phyloP scores from a whole-genome alignment of 2,329 filamentous ascomycete genomes.

The Colletotrichum coccodes region DNA sequence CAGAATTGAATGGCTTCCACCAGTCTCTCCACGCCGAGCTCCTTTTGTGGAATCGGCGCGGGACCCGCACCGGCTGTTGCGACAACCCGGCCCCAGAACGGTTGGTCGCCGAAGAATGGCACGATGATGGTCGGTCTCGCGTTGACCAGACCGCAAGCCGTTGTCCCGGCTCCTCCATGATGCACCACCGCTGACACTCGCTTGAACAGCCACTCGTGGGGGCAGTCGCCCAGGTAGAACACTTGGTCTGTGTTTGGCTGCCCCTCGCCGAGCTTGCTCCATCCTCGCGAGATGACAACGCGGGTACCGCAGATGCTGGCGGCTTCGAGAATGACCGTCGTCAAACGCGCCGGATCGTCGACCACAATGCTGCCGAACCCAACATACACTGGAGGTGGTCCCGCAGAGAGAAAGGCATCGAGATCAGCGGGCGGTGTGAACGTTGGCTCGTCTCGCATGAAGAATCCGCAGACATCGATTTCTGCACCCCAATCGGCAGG shows the following conservation, averaged over 20 bases:
- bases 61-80: constrained; percentile 50
- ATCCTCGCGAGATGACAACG: constrained; percentile 57
- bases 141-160: constrained; percentile 62
- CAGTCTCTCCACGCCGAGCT: constrained; percentile 44
- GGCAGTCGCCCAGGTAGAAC: constrained; percentile 63
- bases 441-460: constrained; percentile 66
- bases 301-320: constrained; percentile 53
- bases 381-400: constrained; percentile 51
- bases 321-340: constrained; percentile 51
- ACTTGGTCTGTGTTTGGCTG: constrained; percentile 38
- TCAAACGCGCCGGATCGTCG: constrained; percentile 52
- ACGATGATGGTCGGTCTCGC: constrained; percentile 64
- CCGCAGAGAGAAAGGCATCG: constrained; percentile 50
- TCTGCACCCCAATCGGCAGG: constrained; percentile 72
- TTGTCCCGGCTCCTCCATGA: constrained; percentile 69
- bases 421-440: constrained; percentile 67
- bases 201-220: constrained; percentile 68
- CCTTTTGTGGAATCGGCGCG: constrained; percentile 46
- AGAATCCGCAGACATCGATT: constrained; percentile 71
- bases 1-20: constrained; percentile 47
- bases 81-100: constrained; percentile 55
- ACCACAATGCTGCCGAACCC: constrained; percentile 63
- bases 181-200: constrained; percentile 65
- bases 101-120: constrained; percentile 60
- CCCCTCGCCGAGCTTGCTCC: constrained; percentile 36